Evolutionary conservation across 169 alveolate genomes (phyloP).

Genomic region (Plasmodium blacklocki): DNA sequence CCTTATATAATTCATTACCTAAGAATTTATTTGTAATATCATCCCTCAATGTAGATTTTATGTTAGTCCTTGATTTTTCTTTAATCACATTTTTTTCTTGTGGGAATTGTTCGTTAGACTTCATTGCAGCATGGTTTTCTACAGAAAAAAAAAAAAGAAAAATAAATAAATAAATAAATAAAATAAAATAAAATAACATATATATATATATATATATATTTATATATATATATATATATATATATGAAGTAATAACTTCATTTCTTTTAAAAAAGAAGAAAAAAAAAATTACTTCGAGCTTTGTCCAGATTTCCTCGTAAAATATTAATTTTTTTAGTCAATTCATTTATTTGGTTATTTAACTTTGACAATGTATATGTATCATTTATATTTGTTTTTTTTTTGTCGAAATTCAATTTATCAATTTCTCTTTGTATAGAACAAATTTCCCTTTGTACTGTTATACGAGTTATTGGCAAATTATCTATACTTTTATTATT

Average conservation of each 20-base stretch:
- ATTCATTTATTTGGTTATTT: conserved; percentile 19
- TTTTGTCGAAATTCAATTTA: conserved; percentile 34
- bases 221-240: conserved; percentile 1
- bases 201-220: background rate
- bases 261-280: background rate
- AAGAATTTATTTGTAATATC: conserved; percentile 13
- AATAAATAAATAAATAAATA: background rate
- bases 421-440: conserved; percentile 66
- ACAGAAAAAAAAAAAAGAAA: background rate
- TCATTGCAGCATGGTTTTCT: conserved; percentile 12
- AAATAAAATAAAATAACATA: background rate
- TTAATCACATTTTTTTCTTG: conserved; percentile 15
- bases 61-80: conserved; percentile 22
- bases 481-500: conserved; percentile 52
- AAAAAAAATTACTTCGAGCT: conserved; percentile 23
- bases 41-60: conserved; percentile 10
- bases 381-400: conserved; percentile 21
- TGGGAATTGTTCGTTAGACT: conserved; percentile 2
- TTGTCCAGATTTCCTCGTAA: conserved; percentile 48
- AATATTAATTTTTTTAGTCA: conserved; percentile 39
- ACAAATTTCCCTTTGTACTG: conserved; percentile 62
- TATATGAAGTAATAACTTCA: background rate
- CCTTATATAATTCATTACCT: background rate
- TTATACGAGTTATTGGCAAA: conserved; percentile 51
- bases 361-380: conserved; percentile 8